Evolutionary conservation across 169 alveolate genomes (phyloP).

Genomic region (Eimeria maxima): DNA sequence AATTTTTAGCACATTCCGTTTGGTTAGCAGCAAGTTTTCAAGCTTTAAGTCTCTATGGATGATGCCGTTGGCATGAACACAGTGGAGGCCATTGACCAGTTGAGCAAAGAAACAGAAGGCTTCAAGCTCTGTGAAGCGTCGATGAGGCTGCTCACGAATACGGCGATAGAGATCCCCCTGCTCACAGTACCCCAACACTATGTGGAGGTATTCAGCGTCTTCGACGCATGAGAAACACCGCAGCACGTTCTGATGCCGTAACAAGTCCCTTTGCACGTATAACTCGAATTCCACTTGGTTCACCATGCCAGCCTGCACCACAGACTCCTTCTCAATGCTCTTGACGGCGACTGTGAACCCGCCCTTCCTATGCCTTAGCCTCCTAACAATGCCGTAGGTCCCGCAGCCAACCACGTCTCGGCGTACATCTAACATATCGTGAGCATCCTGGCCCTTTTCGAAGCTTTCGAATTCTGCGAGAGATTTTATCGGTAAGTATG

Average conservation of each 20-base stretch:
- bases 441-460: constrained; percentile 61
- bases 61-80: constrained; percentile 92
- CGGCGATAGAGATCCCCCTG: constrained; percentile 94
- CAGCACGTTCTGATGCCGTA: constrained; percentile 93
- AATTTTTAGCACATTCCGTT: constrained; percentile 89
- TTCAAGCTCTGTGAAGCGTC: constrained; percentile 92
- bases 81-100: constrained; percentile 94
- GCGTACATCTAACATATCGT: constrained; percentile 34
- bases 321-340: constrained; percentile 92
- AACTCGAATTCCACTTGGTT: constrained; percentile 92
- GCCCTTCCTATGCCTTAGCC: constrained; percentile 91
- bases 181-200: constrained; percentile 94
- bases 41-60: constrained; percentile 96
- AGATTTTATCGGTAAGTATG: constrained; percentile 54
- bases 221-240: constrained; percentile 92
- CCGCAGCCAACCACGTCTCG: constrained; percentile 92
- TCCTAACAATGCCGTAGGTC: constrained; percentile 95
- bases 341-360: constrained; percentile 93
- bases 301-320: constrained; percentile 90
- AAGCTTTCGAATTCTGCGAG: constrained; percentile 58
- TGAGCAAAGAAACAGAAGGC: constrained; percentile 93
- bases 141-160: constrained; percentile 89
- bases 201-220: constrained; percentile 93
- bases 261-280: constrained; percentile 91
- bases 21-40: constrained; percentile 93